Conservation (phyloP, 768 basidiomycete genomes). For the Lactarius indigo region DNA sequence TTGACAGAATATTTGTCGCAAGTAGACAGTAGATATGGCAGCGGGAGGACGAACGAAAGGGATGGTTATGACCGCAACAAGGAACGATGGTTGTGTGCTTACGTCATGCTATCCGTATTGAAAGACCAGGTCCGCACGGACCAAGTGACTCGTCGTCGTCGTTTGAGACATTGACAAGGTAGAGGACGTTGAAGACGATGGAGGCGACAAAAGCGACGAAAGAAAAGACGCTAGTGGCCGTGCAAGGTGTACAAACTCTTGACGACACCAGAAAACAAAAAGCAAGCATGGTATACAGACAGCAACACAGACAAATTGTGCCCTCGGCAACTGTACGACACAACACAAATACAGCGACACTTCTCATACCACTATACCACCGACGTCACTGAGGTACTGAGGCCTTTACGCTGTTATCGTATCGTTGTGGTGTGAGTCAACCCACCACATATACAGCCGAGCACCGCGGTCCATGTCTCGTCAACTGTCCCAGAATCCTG, state of each 20-base stretch:
- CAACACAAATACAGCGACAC: not conserved
- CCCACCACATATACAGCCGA: not conserved
- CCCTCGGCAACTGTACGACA: slow-evolving; percentile 16
- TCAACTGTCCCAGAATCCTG: slow-evolving; percentile 24
- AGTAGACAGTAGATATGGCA: slow-evolving; percentile 32
- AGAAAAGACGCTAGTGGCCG: slow-evolving; percentile 46
- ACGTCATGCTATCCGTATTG: slow-evolving; percentile 41
- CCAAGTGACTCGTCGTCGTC: slow-evolving; percentile 34
- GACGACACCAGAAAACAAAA: slow-evolving; percentile 76
- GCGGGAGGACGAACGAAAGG: slow-evolving; percentile 40
- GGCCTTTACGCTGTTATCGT: not conserved
- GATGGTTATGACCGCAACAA: slow-evolving; percentile 39
- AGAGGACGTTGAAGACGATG: slow-evolving; percentile 33
- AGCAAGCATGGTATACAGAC: slow-evolving; percentile 34
- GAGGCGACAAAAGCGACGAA: slow-evolving; percentile 31
- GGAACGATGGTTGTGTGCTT: slow-evolving; percentile 37
- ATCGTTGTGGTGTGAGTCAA: not conserved
- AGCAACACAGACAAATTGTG: slow-evolving; percentile 34
- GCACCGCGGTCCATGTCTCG: not conserved
- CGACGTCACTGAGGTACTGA: not conserved
- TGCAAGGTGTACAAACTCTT: slow-evolving; percentile 61
- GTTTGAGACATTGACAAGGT: slow-evolving; percentile 24
- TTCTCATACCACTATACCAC: not conserved
- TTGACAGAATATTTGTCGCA: slow-evolving; percentile 2
- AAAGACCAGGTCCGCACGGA: slow-evolving; percentile 51